Evolutionary conservation across 805 yeast species (phyloP).

Genomic region (Metschnikowia gruessii): DNA sequence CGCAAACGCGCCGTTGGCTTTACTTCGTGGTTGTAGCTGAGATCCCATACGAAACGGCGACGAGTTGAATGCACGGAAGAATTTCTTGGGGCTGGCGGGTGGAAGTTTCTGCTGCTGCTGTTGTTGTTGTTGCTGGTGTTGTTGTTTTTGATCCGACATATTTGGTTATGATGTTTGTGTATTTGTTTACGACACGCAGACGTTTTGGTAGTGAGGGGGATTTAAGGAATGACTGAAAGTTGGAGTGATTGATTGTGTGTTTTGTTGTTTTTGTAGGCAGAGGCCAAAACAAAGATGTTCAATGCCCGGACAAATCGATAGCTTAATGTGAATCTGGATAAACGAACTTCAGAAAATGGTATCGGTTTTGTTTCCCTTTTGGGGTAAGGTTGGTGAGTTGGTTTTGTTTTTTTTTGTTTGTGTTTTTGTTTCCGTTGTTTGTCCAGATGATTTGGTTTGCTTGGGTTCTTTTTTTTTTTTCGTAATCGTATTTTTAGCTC

Average conservation of each 20-base stretch:
- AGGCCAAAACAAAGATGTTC: not conserved
- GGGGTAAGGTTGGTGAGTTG: no score
- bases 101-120: constrained; percentile 2
- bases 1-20: not conserved
- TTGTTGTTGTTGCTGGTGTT: not conserved
- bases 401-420: no score
- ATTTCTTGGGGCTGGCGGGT: constrained; percentile 19
- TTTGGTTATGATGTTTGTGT: constrained; percentile 2
- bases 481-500: not conserved
- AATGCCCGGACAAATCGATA: not conserved
- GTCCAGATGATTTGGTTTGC: not conserved
- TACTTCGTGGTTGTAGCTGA: constrained; percentile 1
- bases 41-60: constrained; percentile 18
- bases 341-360: no score
- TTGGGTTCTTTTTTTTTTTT: not conserved
- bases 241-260: constrained; percentile 2
- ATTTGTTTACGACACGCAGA: not conserved
- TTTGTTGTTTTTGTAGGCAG: not conserved
- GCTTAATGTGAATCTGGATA: not conserved
- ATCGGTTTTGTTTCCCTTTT: no score
- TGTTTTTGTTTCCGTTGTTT: not conserved
- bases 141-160: not conserved
- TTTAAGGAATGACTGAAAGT: constrained; percentile 15
- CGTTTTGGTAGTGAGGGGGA: not conserved
- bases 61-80: constrained; percentile 16